Evolutionary conservation across 2,329 filamentous ascomycete genomes (phyloP).

Genomic region (Cadophora sp.): DNA sequence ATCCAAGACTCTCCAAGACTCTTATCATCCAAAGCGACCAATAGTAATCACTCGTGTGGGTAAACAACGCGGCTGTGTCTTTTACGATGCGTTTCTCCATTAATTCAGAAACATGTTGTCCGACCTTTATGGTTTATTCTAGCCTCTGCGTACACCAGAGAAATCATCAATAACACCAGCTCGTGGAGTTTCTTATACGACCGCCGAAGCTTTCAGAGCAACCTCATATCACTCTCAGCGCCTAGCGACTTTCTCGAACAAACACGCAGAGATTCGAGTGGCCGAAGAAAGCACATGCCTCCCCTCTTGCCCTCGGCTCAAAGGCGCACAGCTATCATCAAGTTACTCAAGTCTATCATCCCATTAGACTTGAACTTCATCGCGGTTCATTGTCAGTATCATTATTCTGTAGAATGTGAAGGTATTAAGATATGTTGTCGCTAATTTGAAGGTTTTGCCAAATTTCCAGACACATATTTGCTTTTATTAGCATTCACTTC

Average conservation of each 20-base stretch:
- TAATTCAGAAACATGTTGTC: too few relatives aligned
- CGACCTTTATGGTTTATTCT: neutral
- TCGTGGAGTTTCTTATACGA: neutral
- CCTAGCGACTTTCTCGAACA: neutral
- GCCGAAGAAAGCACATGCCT: slow-evolving; percentile 3
- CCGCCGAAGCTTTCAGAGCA: too few relatives aligned
- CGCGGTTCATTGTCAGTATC: slow-evolving; percentile 72
- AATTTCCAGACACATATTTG: slow-evolving; percentile 67
- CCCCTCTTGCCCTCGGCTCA: slow-evolving; percentile 55
- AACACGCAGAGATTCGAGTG: neutral
- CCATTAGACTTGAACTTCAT: slow-evolving; percentile 76
- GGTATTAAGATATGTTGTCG: neutral
- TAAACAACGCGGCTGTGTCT: neutral
- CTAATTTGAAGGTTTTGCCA: neutral
- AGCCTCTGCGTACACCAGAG: neutral
- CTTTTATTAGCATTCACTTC: slow-evolving; percentile 79
- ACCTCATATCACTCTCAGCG: too few relatives aligned
- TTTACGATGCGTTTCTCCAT: neutral
- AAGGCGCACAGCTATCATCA: slow-evolving; percentile 54
- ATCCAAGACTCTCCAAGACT: slow-evolving; percentile 6
- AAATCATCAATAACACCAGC: neutral
- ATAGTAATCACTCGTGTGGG: neutral
- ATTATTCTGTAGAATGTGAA: neutral
- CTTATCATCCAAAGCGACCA: neutral
- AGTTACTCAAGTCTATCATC: slow-evolving; percentile 11